Percentiles rank a stretch among this genome's conserved stretches.
These are phyloP conservation scores for Cladophialophora exuberans DNA, from an alignment of 2,329 filamentous ascomycete species.

Conservation along the genomic window DNA sequence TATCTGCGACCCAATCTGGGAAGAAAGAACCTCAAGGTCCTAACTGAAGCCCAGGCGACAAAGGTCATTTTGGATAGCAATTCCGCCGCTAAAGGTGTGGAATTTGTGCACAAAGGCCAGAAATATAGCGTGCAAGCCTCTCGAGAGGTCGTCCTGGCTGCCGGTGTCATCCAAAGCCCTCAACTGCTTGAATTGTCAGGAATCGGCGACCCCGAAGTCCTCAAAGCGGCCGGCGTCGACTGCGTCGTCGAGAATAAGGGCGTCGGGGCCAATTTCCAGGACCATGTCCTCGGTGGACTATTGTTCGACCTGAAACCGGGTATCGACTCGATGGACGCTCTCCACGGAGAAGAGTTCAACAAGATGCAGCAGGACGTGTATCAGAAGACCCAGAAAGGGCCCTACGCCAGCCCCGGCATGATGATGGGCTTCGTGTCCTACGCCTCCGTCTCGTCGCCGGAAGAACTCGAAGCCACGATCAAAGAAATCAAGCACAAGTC, in stretches of 20 bases:
- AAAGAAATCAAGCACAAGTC: constrained; percentile 38
- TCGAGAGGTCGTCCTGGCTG: constrained; percentile 61
- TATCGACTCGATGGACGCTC: constrained; percentile 38
- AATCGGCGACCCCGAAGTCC: constrained; percentile 53
- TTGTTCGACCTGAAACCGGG: constrained; percentile 36
- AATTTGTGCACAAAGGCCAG: constrained; percentile 44
- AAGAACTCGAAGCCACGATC: constrained; percentile 38
- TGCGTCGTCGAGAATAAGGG: constrained; percentile 47
- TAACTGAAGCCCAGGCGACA: constrained; percentile 51
- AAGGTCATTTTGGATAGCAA: constrained; percentile 33
- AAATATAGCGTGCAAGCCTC: constrained; percentile 40
- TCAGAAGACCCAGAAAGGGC: constrained; percentile 37
- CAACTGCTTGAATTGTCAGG: constrained; percentile 65
- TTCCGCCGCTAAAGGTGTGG: constrained; percentile 48
- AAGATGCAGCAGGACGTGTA: constrained; percentile 39
- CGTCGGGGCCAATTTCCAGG: constrained; percentile 55
- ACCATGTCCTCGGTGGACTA: constrained; percentile 40
- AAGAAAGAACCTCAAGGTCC: constrained; percentile 50
- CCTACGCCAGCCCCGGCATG: constrained; percentile 38
- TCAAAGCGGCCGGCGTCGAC: constrained; percentile 45
- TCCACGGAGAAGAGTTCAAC: constrained; percentile 41
- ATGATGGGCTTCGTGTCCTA: constrained; percentile 44
- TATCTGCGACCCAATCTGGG: constrained; percentile 42
- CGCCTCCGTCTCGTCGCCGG: constrained; percentile 39
- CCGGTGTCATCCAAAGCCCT: constrained; percentile 61